Evolutionary conservation across 176 grass and related monocot species (phyloP).

Genomic region (Saccharum officinarum): DNA sequence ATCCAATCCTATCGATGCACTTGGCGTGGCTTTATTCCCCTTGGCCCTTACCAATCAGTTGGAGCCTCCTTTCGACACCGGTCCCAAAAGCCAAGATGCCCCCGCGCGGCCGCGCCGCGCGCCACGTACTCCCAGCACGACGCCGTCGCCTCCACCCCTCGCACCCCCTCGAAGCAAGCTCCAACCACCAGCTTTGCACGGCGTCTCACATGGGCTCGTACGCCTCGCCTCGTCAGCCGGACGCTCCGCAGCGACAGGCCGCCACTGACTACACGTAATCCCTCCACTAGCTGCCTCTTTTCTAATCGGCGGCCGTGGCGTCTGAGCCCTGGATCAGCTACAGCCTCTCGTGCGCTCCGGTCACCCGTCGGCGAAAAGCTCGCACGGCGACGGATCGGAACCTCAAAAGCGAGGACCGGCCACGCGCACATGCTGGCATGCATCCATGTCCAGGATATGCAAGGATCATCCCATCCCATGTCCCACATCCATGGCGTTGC

Average conservation of each 20-base stretch:
- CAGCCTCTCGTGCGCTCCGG: constrained; percentile 5
- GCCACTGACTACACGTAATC: constrained; percentile 36
- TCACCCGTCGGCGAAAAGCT: constrained; percentile 18
- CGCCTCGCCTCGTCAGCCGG: constrained; percentile 35
- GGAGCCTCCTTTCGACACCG: background rate
- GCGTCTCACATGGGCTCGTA: constrained; percentile 63
- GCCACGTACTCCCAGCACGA: constrained; percentile 26
- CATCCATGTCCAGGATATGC: constrained; percentile 4
- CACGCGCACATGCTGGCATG: constrained; percentile 20
- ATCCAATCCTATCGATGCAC: background rate
- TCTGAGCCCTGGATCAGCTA: background rate
- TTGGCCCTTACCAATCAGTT: background rate
- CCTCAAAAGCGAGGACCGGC: constrained; percentile 19
- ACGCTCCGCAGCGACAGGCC: constrained; percentile 21
- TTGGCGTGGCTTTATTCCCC: background rate
- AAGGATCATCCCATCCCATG: background rate
- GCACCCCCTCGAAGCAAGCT: background rate
- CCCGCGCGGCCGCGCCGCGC: background rate
- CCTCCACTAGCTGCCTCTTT: constrained; percentile 25
- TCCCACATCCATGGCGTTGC: background rate
- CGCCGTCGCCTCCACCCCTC: constrained; percentile 25
- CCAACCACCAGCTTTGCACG: constrained; percentile 44
- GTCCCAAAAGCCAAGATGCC: constrained; percentile 27
- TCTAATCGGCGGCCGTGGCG: background rate
- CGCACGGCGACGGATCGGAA: background rate